Conservation (phyloP, 2,329 filamentous ascomycete genomes). For the Parasarocladium wereldwijsianum region DNA sequence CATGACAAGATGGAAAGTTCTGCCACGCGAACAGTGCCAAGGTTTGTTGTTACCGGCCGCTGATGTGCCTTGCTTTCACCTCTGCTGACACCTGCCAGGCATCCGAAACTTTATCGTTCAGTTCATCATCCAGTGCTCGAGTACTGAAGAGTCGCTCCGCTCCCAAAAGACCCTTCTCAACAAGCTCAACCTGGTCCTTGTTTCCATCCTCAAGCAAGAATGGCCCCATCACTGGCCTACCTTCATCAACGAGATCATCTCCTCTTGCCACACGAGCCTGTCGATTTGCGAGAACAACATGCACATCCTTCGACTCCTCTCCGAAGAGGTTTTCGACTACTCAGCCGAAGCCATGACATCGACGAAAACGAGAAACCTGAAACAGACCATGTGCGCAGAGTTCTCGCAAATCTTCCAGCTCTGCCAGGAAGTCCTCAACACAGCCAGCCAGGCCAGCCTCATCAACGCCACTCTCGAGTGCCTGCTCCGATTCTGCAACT, state of each 20-base stretch:
- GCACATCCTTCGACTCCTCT: slow-evolving; percentile 88
- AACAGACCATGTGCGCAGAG: slow-evolving; percentile 97
- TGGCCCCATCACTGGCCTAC: slow-evolving; percentile 99
- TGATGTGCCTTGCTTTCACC: slow-evolving; percentile 4
- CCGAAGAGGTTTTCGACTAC: slow-evolving; percentile 97
- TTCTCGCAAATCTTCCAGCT: slow-evolving; percentile 98
- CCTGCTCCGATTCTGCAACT: slow-evolving; percentile 90
- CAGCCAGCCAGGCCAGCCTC: slow-evolving; percentile 73
- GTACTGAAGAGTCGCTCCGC: slow-evolving; percentile 75
- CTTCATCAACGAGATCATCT: slow-evolving; percentile 99
- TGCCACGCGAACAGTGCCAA: slow-evolving; percentile 91
- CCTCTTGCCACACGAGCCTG: slow-evolving; percentile 85
- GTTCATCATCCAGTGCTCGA: slow-evolving; percentile 91
- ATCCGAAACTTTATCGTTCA: slow-evolving; percentile 99
- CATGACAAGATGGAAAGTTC: slow-evolving; percentile 96
- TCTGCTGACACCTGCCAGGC: slow-evolving; percentile 33
- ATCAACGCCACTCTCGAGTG: slow-evolving; percentile 97
- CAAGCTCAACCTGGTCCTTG: slow-evolving; percentile 94
- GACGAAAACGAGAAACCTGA: slow-evolving; percentile 86
- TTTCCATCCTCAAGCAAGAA: slow-evolving; percentile 96
- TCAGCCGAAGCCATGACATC: slow-evolving; percentile 99
- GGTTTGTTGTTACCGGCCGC: slow-evolving; percentile 29
- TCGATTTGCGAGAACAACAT: slow-evolving; percentile 99
- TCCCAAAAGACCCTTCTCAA: slow-evolving; percentile 81
- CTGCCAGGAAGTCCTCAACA: slow-evolving; percentile 87